Evolutionary conservation across 371 early-diverging fungal genomes (phyloP).

Genomic region (Haplosporangium sp.): DNA sequence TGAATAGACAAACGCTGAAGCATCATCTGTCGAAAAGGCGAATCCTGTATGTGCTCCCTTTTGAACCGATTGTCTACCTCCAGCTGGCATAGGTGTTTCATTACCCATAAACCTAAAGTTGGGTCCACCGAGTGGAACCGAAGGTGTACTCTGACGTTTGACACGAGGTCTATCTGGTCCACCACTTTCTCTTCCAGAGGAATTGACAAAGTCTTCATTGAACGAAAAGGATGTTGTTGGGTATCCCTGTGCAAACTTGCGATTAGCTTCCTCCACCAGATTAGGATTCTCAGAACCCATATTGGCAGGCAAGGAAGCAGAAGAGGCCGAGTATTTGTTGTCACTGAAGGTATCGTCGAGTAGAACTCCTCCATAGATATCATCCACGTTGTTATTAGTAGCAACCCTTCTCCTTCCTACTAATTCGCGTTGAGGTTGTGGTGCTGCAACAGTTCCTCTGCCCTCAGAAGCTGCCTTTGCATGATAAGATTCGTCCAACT

Average conservation of each 20-base stretch:
- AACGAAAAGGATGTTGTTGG: constrained; percentile 53
- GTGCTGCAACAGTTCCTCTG: not conserved
- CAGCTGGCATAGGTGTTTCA: constrained; percentile 20
- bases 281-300: not conserved
- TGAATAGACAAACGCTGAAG: constrained; percentile 49
- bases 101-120: constrained; percentile 54
- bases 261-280: constrained; percentile 13
- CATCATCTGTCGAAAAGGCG: constrained; percentile 53
- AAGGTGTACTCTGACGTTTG: constrained; percentile 53
- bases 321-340: constrained; percentile 13
- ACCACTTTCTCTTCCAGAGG: constrained; percentile 23
- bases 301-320: constrained; percentile 22
- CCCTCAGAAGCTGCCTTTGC: constrained; percentile 24
- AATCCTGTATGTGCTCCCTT: constrained; percentile 40
- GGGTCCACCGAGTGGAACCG: constrained; percentile 38
- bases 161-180: constrained; percentile 25
- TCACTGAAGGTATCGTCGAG: constrained; percentile 4
- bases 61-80: constrained; percentile 2
- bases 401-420: constrained; percentile 36
- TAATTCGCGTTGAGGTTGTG: constrained; percentile 29
- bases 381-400: constrained; percentile 15
- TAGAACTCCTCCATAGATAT: constrained; percentile 13
- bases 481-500: constrained; percentile 35
- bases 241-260: constrained; percentile 51
- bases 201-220: constrained; percentile 41